Percentiles rank a stretch among this genome's conserved stretches.
Conservation (phyloP, 805 yeast genomes). For the Isabelozyma rhagii region DNA sequence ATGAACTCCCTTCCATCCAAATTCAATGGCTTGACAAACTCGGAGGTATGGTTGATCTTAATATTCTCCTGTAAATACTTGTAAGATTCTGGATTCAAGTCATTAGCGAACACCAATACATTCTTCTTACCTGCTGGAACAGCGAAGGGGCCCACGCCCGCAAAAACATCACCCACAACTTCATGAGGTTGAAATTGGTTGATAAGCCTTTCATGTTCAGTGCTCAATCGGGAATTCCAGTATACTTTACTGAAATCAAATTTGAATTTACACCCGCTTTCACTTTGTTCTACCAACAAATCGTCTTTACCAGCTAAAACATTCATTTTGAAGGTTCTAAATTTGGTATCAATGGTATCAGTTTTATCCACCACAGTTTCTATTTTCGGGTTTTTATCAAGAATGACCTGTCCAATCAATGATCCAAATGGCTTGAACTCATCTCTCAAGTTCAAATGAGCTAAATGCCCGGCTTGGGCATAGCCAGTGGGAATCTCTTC, state of each 20-base stretch:
- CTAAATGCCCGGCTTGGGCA: conserved; percentile 92
- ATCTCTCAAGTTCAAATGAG: conserved; percentile 82
- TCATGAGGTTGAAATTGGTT: conserved; percentile 57
- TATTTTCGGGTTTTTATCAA: conserved; percentile 81
- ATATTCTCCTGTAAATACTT: conserved; percentile 68
- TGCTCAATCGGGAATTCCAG: conserved; percentile 94
- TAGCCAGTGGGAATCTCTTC: conserved; percentile 87
- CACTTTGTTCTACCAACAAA: conserved; percentile 79
- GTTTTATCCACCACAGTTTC: conserved; percentile 90
- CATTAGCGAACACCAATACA: conserved; percentile 84
- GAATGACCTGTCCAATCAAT: conserved; percentile 82
- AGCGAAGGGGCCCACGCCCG: conserved; percentile 98
- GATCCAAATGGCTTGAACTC: conserved; percentile 80
- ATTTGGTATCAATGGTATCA: conserved; percentile 81
- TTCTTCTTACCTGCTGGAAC: conserved; percentile 90
- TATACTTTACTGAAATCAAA: conserved; percentile 93
- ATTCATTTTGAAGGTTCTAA: conserved; percentile 91
- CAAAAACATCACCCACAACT: conserved; percentile 92
- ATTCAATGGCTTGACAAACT: conserved; percentile 62
- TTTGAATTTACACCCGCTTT: conserved; percentile 77
- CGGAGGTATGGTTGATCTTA: conserved; percentile 54
- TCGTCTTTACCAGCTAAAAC: conserved; percentile 83
- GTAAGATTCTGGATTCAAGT: conserved; percentile 84
- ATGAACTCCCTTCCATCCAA: conserved; percentile 85
- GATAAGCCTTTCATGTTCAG: conserved; percentile 87